Base-by-base conservation (phyloP, 2,329 filamentous ascomycete species). In the Rhynchosporium secalis region DNA sequence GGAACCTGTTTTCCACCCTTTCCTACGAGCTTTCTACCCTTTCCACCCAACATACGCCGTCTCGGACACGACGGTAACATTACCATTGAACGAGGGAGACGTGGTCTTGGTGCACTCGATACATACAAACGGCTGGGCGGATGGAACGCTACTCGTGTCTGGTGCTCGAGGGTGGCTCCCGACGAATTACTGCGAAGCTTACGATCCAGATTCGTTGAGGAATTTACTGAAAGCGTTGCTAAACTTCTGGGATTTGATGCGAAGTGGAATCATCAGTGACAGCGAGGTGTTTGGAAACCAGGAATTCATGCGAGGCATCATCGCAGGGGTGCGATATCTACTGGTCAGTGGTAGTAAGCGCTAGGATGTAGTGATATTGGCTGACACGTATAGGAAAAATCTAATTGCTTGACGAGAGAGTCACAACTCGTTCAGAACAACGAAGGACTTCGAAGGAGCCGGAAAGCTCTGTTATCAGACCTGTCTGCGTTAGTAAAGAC, bases 61-160 rank as follows among this genome's bases (percentile, higher is more conserved):
- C 64, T 86, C 86, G n/a, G 90, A 93, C 62, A 89, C 90, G 10
- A 95, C 92, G 9, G 90, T 98, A 60, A 98, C 94, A 10, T 81
- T 97, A 10, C 90, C 92, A 28, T 83, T 99, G 61, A 90, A 91
- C 69, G 89, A 95, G 73, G 95, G 95, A 63, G 95, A 99, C 72
- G 86, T 99, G 55, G 89, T 99, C 59, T 78, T 99, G 62, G 90
- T 99, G 28, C 95, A 99, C 76, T 97, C 95, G 3, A 91, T 98
- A 68, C 95, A 99, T 76, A 95, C 92, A 64, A 99, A 98, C 78
- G 95, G 95, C 69, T 99, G 95, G 95, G 95, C 95, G 38, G 95
- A 99, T 75, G 95, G 95, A 57, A 99, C 95, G 0, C 80, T 97
- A 46, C 78, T 99, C 65, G 84, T 89, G 29, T 91, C 92, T 2